A percentile compares a stretch with the other conserved stretches of the same genome.
Evolutionary conservation across 2,329 filamentous ascomycete species (phyloP).

Genomic region (Ophiostoma quercus): DNA sequence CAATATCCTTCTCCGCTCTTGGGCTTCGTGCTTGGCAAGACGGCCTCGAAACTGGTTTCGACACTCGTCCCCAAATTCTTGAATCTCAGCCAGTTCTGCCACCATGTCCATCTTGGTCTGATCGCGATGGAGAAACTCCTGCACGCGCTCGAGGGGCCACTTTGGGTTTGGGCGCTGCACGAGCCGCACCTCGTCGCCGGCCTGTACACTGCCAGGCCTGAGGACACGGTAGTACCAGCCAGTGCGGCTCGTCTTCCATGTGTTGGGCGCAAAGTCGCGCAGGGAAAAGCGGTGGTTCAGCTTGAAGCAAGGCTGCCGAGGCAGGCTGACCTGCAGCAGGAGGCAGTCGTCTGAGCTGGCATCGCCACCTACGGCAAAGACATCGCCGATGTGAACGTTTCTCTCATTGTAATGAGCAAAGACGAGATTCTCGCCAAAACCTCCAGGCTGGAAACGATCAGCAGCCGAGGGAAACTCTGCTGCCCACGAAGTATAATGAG

Average conservation of each 20-base stretch:
- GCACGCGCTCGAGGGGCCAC: constrained; percentile 60
- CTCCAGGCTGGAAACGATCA: neutral
- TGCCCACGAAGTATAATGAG: neutral
- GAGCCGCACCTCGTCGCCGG: constrained; percentile 53
- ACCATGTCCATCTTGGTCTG: neutral
- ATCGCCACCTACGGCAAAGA: neutral
- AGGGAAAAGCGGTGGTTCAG: constrained; percentile 62
- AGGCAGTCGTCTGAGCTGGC: constrained; percentile 33
- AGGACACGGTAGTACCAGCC: constrained; percentile 64
- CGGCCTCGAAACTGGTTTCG: neutral
- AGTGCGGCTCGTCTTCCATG: constrained; percentile 53
- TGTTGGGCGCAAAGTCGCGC: constrained; percentile 55
- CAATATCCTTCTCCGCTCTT: neutral
- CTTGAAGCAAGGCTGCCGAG: constrained; percentile 62
- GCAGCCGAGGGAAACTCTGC: neutral
- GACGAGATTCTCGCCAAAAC: neutral
- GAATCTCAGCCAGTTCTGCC: neutral
- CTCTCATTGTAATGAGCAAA: neutral
- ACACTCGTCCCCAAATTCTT: neutral
- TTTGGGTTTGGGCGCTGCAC: constrained; percentile 50
- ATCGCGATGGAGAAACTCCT: constrained; percentile 32
- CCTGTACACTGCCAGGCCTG: constrained; percentile 47
- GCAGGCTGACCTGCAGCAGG: constrained; percentile 55
- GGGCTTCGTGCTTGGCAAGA: neutral
- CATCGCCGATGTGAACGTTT: neutral